Evolutionary conservation across 306 rosid species (phyloP).

Genomic region (Comarum palustre): DNA sequence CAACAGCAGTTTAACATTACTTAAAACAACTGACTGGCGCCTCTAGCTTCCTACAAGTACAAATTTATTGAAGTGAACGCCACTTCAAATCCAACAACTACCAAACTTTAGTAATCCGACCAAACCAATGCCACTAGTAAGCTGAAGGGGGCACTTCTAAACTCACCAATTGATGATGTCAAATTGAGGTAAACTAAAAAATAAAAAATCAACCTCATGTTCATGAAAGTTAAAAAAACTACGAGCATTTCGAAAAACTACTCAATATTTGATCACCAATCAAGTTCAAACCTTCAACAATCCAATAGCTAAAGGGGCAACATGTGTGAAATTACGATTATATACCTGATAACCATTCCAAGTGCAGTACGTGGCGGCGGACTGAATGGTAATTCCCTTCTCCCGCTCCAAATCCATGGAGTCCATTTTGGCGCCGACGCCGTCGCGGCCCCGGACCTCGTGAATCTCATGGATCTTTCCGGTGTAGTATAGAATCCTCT

Average conservation of each 20-base stretch:
- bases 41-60: background rate
- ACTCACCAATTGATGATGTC: background rate
- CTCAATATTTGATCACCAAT: background rate
- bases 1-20: too few relatives aligned
- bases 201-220: too few relatives aligned
- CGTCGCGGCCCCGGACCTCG: constrained; percentile 89
- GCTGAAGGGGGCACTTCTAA: background rate
- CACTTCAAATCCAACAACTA: background rate
- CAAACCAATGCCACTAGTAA: background rate
- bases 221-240: too few relatives aligned
- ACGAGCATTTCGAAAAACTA: too few relatives aligned
- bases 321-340: background rate
- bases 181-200: too few relatives aligned
- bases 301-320: background rate
- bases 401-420: constrained; percentile 97
- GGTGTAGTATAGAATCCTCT: constrained; percentile 74
- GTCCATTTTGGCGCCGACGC: constrained; percentile 97
- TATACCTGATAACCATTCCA: constrained; percentile 85
- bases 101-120: background rate
- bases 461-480: constrained; percentile 96
- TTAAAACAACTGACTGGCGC: background rate
- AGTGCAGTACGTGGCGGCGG: constrained; percentile 87
- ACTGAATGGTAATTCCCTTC: constrained; percentile 91
- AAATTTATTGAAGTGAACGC: background rate
- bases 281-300: background rate